A percentile compares a stretch with the other conserved stretches of the same genome.
Conservation (phyloP, 805 yeast genomes). For the Candida quercuum region DNA sequence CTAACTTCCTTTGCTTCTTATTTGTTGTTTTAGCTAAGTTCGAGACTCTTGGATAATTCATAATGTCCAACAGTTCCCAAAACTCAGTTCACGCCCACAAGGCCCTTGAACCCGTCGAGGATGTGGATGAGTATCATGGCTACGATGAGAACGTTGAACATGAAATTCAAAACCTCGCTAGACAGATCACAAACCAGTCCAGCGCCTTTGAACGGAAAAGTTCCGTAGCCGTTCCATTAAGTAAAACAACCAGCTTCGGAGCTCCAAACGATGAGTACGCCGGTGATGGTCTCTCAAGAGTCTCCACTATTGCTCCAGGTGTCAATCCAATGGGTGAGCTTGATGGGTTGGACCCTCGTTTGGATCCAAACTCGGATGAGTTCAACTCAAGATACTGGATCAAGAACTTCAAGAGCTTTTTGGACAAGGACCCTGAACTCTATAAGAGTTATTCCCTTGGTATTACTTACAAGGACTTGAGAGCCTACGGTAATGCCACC, state of each 20-base stretch:
- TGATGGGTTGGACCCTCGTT: constrained; percentile 32
- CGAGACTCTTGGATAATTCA: too few relatives aligned
- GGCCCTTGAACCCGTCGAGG: too few relatives aligned
- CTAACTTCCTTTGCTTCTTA: too few relatives aligned
- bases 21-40: too few relatives aligned
- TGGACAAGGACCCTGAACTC: constrained; percentile 52
- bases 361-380: constrained; percentile 54
- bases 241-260: constrained; percentile 5
- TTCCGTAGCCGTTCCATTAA: constrained; percentile 2
- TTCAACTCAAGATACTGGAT: constrained; percentile 63
- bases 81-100: too few relatives aligned
- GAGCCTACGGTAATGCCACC: constrained; percentile 55
- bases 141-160: constrained; percentile 24
- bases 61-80: too few relatives aligned
- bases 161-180: constrained; percentile 32
- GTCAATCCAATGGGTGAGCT: constrained; percentile 28
- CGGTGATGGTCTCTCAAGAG: constrained; percentile 11
- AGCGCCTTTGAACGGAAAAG: not conserved
- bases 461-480: constrained; percentile 49
- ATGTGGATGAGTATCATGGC: constrained; percentile 23
- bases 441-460: constrained; percentile 54
- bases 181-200: constrained; percentile 28
- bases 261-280: constrained; percentile 4
- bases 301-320: constrained; percentile 31
- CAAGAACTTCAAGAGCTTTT: constrained; percentile 47